phyloP scores from a whole-genome alignment of 1,284 basidiomycete species.

The Rhodotorula sp. region DNA sequence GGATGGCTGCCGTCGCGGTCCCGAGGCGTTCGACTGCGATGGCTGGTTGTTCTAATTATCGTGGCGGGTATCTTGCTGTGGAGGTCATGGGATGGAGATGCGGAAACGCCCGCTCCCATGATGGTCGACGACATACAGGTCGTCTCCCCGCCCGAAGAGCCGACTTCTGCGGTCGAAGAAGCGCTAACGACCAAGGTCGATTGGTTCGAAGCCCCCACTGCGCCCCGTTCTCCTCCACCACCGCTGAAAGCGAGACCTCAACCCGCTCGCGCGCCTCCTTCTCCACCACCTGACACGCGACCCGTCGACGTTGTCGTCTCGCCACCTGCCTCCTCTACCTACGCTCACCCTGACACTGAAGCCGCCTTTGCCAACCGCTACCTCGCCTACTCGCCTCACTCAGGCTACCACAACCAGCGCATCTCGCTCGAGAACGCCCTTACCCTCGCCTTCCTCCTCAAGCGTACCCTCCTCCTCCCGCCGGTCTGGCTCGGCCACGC shows the following conservation, averaged over 20 bases:
- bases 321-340: not conserved
- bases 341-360: not conserved
- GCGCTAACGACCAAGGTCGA: not conserved
- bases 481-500: slow-evolving; percentile 67
- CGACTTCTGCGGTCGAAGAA: not conserved
- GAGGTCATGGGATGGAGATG: not conserved
- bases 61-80: not conserved
- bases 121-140: not conserved
- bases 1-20: not conserved
- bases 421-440: slow-evolving; percentile 78
- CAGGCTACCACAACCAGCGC: slow-evolving; percentile 76
- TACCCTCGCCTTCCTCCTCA: slow-evolving; percentile 63
- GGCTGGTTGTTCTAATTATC: not conserved
- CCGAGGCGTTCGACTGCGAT: not conserved
- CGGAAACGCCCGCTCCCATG: too few relatives aligned
- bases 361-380: slow-evolving; percentile 12
- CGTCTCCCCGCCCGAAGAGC: not conserved
- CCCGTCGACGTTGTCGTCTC: slow-evolving; percentile 17
- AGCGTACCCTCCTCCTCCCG: slow-evolving; percentile 71
- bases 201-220: not conserved
- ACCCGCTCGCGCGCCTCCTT: not conserved
- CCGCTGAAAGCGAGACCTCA: not conserved
- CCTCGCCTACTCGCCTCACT: slow-evolving; percentile 42
- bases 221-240: not conserved
- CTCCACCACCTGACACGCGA: not conserved